These are phyloP conservation scores for Phytopythium boreale DNA, from an alignment of 352 stramenopile species.

Conservation along the genomic window DNA sequence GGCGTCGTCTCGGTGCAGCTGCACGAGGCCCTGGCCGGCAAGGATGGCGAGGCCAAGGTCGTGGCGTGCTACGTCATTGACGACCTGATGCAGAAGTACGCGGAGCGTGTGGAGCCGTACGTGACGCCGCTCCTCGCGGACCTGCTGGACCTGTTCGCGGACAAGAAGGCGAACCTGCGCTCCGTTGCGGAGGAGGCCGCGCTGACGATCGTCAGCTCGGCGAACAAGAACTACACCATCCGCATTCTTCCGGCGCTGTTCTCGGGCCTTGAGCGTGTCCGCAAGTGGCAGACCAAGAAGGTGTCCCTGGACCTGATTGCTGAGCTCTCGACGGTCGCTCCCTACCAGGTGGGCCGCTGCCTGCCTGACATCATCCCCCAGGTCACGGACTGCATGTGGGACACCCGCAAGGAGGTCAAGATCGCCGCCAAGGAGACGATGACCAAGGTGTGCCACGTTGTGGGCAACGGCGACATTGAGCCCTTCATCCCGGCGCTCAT, in stretches of 20 bases:
- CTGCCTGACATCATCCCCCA: slow-evolving; percentile 97
- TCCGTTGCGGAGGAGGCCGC: slow-evolving; percentile 66
- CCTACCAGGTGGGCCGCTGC: slow-evolving; percentile 93
- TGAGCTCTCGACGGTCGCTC: slow-evolving; percentile 89
- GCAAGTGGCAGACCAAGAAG: slow-evolving; percentile 98
- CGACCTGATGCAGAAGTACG: slow-evolving; percentile 86
- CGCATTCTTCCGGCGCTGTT: slow-evolving; percentile 91
- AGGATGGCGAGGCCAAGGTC: slow-evolving; percentile 62
- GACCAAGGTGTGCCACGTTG: slow-evolving; percentile 94
- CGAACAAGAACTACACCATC: slow-evolving; percentile 88
- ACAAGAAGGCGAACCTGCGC: slow-evolving; percentile 82
- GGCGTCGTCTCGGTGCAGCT: slow-evolving; percentile 67
- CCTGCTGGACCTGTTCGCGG: slow-evolving; percentile 75
- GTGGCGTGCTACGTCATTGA: slow-evolving; percentile 75
- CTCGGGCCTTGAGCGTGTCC: slow-evolving; percentile 70
- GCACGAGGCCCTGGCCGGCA: slow-evolving; percentile 50
- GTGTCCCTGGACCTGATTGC: slow-evolving; percentile 93
- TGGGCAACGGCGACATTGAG: slow-evolving; percentile 99
- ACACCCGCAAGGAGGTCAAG: slow-evolving; percentile 99
- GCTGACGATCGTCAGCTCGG: slow-evolving; percentile 75
- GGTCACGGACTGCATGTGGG: slow-evolving; percentile 98
- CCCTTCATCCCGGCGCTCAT: slow-evolving; percentile 98
- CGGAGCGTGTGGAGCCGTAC: slow-evolving; percentile 77
- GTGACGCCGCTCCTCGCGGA: slow-evolving; percentile 60
- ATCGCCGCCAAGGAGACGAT: slow-evolving; percentile 92